phyloP scores from a whole-genome alignment of 2,329 filamentous ascomycete genomes.

The Aspergillus bombycis region DNA sequence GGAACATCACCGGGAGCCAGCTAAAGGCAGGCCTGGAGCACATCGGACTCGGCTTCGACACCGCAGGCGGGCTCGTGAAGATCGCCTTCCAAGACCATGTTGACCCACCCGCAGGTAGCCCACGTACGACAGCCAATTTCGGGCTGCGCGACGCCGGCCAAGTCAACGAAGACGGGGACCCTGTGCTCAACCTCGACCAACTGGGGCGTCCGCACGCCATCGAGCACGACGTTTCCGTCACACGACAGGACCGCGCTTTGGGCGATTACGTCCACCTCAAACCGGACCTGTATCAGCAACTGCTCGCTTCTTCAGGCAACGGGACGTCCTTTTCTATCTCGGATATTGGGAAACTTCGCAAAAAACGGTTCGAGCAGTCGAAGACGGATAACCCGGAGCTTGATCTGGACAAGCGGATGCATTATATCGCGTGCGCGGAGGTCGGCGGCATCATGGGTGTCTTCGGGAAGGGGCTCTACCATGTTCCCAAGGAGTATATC shows the following conservation, averaged over 20 bases:
- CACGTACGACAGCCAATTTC: constrained; percentile 6
- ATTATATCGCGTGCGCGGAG: constrained; percentile 18
- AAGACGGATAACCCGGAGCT: constrained; percentile 10
- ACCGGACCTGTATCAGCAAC: constrained; percentile 6
- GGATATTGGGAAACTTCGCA: constrained; percentile 15
- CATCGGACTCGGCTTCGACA: constrained; percentile 15
- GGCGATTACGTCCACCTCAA: constrained; percentile 17
- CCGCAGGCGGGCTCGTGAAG: constrained; percentile 8
- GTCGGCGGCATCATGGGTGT: constrained; percentile 13
- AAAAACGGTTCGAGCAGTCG: constrained; percentile 14
- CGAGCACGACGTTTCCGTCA: constrained; percentile 23
- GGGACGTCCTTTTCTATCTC: constrained; percentile 2
- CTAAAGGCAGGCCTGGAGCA: constrained; percentile 14
- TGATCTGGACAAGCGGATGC: constrained; percentile 10
- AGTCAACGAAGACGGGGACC: constrained; percentile 10
- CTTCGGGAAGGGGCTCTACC: constrained; percentile 14
- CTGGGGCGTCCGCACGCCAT: constrained; percentile 19
- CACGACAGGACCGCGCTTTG: constrained; percentile 20
- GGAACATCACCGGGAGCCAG: constrained; percentile 17
- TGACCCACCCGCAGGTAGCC: constrained; percentile 12
- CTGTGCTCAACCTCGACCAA: constrained; percentile 19
- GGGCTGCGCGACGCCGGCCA: constrained; percentile 19
- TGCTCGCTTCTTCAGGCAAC: background rate
- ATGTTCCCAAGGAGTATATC: constrained; percentile 18
- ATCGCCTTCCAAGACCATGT: constrained; percentile 18